Evolutionary conservation across 2,329 filamentous ascomycete species (phyloP).

Genomic region (Botrytis hyacinthi): DNA sequence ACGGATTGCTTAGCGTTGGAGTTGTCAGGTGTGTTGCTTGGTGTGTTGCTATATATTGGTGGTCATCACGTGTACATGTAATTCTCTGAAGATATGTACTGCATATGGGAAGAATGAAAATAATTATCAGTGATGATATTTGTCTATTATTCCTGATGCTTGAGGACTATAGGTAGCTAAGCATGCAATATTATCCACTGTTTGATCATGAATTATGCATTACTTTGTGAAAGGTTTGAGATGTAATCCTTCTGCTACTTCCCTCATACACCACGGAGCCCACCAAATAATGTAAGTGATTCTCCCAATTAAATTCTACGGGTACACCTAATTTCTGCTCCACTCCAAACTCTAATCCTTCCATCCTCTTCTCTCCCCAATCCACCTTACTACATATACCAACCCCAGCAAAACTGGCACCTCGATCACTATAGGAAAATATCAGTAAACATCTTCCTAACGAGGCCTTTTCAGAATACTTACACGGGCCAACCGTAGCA

Average conservation of each 20-base stretch:
- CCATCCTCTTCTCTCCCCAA: constrained; percentile 48
- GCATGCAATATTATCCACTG: neutral
- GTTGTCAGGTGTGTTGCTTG: neutral
- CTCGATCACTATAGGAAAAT: constrained; percentile 58
- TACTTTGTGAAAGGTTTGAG: neutral
- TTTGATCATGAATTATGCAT: neutral
- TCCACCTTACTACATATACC: constrained; percentile 69
- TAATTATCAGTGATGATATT: neutral
- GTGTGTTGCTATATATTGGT: neutral
- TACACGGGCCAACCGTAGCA: constrained; percentile 70
- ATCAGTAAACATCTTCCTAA: neutral
- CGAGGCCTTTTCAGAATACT: neutral
- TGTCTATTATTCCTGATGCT: neutral
- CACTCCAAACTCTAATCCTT: constrained; percentile 29
- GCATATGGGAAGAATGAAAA: neutral
- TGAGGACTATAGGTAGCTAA: neutral
- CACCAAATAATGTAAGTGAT: neutral
- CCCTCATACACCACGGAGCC: neutral
- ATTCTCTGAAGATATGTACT: neutral
- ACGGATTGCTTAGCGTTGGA: neutral
- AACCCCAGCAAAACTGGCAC: constrained; percentile 76
- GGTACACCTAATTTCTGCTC: neutral
- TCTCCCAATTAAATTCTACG: neutral
- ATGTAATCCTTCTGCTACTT: too few relatives aligned
- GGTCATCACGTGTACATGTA: neutral